A percentile compares a stretch with the other conserved stretches of the same genome.
Evolutionary conservation across 805 yeast species (phyloP).

Genomic region (Schizosaccharomyces osmophilus): DNA sequence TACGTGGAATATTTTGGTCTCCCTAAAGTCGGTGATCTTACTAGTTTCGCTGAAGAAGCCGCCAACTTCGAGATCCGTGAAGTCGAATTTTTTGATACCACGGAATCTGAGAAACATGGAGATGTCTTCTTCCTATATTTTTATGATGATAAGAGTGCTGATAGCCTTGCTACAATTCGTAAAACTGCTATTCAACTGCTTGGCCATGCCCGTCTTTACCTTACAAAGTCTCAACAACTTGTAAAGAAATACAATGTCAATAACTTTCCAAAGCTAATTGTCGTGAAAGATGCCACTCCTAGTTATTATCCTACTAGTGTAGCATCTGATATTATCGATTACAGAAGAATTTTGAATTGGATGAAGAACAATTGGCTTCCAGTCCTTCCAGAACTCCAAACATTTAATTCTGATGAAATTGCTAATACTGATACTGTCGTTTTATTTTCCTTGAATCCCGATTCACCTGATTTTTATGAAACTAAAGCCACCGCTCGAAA

Average conservation of each 20-base stretch:
- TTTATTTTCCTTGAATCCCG: constrained; percentile 13
- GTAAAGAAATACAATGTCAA: constrained; percentile 11
- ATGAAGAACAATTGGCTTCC: constrained; percentile 15
- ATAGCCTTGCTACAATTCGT: constrained; percentile 17
- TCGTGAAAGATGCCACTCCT: constrained; percentile 11
- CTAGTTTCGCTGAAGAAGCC: constrained; percentile 14
- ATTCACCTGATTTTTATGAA: constrained; percentile 8
- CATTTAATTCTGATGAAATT: constrained; percentile 14
- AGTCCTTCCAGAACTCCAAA: constrained; percentile 15
- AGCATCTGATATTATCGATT: constrained; percentile 9
- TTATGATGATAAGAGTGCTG: constrained; percentile 16
- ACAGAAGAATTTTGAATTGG: constrained; percentile 12
- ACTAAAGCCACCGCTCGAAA: constrained; percentile 12
- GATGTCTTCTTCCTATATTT: constrained; percentile 16
- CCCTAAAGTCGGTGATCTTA: constrained; percentile 14
- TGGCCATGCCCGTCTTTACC: constrained; percentile 14
- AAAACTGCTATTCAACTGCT: constrained; percentile 13
- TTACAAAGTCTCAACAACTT: constrained; percentile 11
- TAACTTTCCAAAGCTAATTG: constrained; percentile 14
- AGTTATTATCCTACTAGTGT: constrained; percentile 14
- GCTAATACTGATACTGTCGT: constrained; percentile 12
- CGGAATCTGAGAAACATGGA: constrained; percentile 10
- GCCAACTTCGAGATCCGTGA: constrained; percentile 12
- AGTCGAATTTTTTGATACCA: constrained; percentile 10
- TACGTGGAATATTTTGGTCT: constrained; percentile 13